A percentile compares a stretch with the other conserved stretches of the same genome.
Evolutionary conservation across 2,329 filamentous ascomycete species (phyloP).

Genomic region (Acrodontium crateriforme): DNA sequence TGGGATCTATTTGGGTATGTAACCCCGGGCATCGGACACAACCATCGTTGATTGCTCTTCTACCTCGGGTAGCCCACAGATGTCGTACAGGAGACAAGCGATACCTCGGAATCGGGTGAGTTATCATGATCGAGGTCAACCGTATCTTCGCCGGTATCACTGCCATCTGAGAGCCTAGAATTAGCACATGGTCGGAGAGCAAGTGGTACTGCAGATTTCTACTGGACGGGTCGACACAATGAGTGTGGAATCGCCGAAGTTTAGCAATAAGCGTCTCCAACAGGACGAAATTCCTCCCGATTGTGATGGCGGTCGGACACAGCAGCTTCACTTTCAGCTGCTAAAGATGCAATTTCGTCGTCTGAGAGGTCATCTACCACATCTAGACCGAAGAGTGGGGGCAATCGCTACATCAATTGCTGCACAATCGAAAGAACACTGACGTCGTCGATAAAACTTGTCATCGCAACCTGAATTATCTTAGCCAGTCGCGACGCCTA

Average conservation of each 20-base stretch:
- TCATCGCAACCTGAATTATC: slow-evolving; percentile 26
- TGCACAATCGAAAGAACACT: slow-evolving; percentile 25
- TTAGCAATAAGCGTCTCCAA: neutral
- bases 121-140: too few species aligned
- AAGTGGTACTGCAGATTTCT: too few species aligned
- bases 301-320: neutral
- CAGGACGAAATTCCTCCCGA: neutral
- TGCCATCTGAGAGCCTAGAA: too few species aligned
- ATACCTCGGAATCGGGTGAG: too few species aligned
- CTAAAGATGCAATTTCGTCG: neutral
- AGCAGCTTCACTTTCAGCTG: neutral
- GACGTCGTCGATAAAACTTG: slow-evolving; percentile 28
- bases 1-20: too few species aligned
- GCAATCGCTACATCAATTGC: neutral
- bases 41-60: too few species aligned
- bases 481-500: too few species aligned
- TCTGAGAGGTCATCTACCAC: neutral
- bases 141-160: too few species aligned
- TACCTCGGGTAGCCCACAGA: too few species aligned
- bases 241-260: neutral
- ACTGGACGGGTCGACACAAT: neutral
- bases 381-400: neutral
- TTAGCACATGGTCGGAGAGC: too few species aligned
- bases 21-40: too few species aligned
- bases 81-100: too few species aligned